Evolutionary conservation across 2,329 filamentous ascomycete species (phyloP).

Genomic region (Hypoxylon sp.): DNA sequence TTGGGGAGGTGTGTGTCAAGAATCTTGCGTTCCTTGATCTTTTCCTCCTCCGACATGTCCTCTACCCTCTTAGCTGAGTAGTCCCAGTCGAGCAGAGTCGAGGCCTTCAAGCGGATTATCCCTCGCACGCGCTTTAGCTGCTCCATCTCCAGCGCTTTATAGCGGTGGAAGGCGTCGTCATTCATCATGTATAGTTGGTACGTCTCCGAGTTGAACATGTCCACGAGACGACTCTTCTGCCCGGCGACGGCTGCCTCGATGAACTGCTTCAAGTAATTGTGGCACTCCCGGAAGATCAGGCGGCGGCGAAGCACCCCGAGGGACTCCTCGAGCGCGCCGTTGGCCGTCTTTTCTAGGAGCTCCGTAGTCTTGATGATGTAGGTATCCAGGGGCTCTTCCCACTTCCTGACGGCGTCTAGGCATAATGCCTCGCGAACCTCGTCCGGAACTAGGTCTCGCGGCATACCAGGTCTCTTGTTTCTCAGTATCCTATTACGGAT

Average conservation of each 20-base stretch:
- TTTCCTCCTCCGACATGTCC: constrained; percentile 65
- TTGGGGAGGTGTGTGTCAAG: constrained; percentile 61
- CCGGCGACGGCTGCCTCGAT: constrained; percentile 58
- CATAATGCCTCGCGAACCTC: constrained; percentile 73
- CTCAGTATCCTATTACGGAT: constrained; percentile 70
- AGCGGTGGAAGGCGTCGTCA: constrained; percentile 62
- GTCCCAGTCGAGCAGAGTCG: constrained; percentile 57
- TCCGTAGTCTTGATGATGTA: constrained; percentile 65
- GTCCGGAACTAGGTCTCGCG: constrained; percentile 68
- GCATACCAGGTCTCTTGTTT: constrained; percentile 71
- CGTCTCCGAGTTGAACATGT: constrained; percentile 68
- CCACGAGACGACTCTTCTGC: constrained; percentile 58
- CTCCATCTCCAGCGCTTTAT: constrained; percentile 63
- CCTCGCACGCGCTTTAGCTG: constrained; percentile 65
- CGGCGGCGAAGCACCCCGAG: constrained; percentile 64
- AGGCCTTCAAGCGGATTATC: constrained; percentile 63
- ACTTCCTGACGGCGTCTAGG: constrained; percentile 69
- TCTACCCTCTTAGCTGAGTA: constrained; percentile 50
- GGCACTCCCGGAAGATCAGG: constrained; percentile 65
- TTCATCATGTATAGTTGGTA: constrained; percentile 72
- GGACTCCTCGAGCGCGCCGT: constrained; percentile 63
- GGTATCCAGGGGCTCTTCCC: constrained; percentile 67
- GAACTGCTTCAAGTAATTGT: constrained; percentile 61
- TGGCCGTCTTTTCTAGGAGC: constrained; percentile 64
- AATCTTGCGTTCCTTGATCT: constrained; percentile 60